phyloP scores from a whole-genome alignment of 768 basidiomycete species.

The Mycena sanguinolenta region DNA sequence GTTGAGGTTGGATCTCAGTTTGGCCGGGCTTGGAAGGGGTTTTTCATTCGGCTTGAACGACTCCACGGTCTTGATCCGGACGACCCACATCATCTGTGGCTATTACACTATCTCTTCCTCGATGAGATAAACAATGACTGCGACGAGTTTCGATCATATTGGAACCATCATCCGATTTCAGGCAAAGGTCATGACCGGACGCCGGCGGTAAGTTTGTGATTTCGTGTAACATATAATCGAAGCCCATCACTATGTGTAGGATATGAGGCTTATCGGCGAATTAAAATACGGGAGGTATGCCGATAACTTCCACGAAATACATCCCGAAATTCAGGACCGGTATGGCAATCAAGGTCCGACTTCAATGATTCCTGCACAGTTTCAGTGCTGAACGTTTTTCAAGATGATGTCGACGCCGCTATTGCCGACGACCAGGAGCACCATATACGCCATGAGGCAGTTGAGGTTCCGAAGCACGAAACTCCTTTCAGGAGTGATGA shows the following conservation, averaged over 20 bases:
- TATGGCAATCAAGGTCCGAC: neutral
- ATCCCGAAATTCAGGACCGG: neutral
- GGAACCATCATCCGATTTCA: constrained; percentile 1
- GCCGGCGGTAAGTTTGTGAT: neutral
- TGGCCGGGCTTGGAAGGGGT: neutral
- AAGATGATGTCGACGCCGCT: neutral
- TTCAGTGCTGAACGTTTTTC: neutral
- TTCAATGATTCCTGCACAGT: neutral
- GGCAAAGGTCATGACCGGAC: neutral
- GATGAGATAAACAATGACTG: neutral
- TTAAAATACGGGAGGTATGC: neutral
- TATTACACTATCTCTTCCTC: constrained; percentile 1
- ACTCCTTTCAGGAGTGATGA: neutral
- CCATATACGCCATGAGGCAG: neutral
- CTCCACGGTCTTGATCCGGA: neutral
- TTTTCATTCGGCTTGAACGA: constrained; percentile 1
- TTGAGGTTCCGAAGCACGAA: constrained; percentile 29
- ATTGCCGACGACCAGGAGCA: constrained; percentile 1
- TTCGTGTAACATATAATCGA: too few species aligned
- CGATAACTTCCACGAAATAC: neutral
- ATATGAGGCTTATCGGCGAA: neutral
- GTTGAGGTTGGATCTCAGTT: too few species aligned
- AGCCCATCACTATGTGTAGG: too few species aligned
- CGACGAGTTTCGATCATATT: neutral
- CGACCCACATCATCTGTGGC: constrained; percentile 6